Base-by-base conservation (phyloP, 768 basidiomycete species). In the Asterophora parasitica region DNA sequence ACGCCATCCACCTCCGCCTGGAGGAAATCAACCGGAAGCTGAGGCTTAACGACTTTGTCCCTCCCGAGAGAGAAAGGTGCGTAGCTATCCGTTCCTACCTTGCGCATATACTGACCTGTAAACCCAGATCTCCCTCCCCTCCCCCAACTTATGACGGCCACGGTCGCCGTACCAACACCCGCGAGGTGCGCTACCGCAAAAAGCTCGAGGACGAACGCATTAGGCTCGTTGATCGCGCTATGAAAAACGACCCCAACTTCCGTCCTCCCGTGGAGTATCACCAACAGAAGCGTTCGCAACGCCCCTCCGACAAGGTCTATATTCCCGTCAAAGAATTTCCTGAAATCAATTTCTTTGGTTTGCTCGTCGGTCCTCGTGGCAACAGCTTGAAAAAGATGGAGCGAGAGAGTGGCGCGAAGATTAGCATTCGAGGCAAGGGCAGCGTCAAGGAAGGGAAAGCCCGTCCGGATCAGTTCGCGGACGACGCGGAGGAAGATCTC, bases 381-480 rank as follows among this genome's bases (percentile, higher is more conserved):
- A 98, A 99, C 65, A 94, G 94, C 72, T 72, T 98, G 77, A 99
- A 99, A 79, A 94, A 92, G 70, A 99, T 99, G 96, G 96, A 99
- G 68, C 77, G 90, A 49, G 92, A 97, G 60, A 92, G 88, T 61
- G 96, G 96, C 28, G 96, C 96, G 5, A 98, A 98, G 70, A 99
- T 99, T 60, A 92, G 88, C 58, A 99, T 99, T 55, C 81, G 96
- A 52, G 96, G 96, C 47, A 98, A 98, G 69, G 96, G 96, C 33
- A 92, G 90, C 64, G 93, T 98, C 34, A 99, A 99, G 69, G 96
- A 98, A 70, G 96, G 96, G 51, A 99, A 99, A 70, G 90, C 91
- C 36, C 77, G 94, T 55, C 90, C 92, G 43, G 94, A 95, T 66
- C 90, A 90, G 61, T 94, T 79, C 61, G 91, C 92, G 12, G 92